These are phyloP conservation scores for Pythium vanterpoolii DNA, from an alignment of 352 stramenopile species.

Conservation along the genomic window DNA sequence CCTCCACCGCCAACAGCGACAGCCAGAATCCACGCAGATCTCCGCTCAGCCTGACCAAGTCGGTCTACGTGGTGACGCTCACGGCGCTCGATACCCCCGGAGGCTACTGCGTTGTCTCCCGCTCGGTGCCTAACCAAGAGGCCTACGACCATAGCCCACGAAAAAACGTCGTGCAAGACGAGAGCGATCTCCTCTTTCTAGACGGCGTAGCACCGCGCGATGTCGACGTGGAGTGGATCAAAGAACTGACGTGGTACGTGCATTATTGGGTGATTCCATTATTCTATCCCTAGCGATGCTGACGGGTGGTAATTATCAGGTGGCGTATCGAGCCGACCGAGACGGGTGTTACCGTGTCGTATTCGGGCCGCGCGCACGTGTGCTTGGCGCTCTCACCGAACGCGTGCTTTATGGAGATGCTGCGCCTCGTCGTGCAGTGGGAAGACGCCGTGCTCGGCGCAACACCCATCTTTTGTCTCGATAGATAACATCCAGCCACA, in stretches of 20 bases:
- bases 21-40: neutral
- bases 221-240: conserved; percentile 16
- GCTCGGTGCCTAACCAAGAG: conserved; percentile 12
- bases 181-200: conserved; percentile 2
- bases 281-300: neutral
- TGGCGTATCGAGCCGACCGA: conserved; percentile 10
- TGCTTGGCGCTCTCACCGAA: conserved; percentile 6
- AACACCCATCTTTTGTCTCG: conserved; percentile 3
- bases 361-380: conserved; percentile 1
- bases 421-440: conserved; percentile 17
- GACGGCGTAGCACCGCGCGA: neutral
- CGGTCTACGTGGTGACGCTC: conserved; percentile 11
- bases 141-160: neutral
- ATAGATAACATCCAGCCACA: too few species aligned
- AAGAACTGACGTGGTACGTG: conserved; percentile 20
- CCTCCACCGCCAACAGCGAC: neutral
- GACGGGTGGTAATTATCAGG: too few species aligned
- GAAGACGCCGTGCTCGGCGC: conserved; percentile 11
- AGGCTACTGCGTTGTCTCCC: conserved; percentile 8
- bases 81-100: neutral
- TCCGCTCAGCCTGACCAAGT: conserved; percentile 5
- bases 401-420: conserved; percentile 16
- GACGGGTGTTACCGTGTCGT: neutral
- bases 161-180: neutral
- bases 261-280: too few species aligned